These are phyloP conservation scores for Chlorencoelia australis DNA, from an alignment of 2,329 filamentous ascomycete genomes.

Conservation along the genomic window DNA sequence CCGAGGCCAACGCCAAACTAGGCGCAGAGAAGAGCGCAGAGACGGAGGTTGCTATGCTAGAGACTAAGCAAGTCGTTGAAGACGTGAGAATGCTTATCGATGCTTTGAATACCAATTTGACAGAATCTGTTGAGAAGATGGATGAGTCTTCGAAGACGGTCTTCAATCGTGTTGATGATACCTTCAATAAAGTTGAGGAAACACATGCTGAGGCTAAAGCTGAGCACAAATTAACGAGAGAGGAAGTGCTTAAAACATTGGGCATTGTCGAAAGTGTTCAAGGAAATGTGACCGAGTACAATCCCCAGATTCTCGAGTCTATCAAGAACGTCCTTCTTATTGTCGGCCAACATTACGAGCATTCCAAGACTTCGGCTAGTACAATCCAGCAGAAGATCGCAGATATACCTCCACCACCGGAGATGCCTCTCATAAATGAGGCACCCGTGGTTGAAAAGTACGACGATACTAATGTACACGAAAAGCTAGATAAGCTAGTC, in stretches of 20 bases:
- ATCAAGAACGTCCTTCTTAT: conserved; percentile 78
- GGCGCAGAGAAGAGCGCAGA: conserved; percentile 64
- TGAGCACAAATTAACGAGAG: conserved; percentile 74
- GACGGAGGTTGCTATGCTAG: conserved; percentile 62
- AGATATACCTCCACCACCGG: conserved; percentile 39
- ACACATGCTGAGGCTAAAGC: conserved; percentile 61
- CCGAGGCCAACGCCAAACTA: conserved; percentile 64
- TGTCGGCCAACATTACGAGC: conserved; percentile 80
- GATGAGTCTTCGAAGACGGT: conserved; percentile 80
- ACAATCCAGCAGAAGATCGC: conserved; percentile 48
- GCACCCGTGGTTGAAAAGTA: conserved; percentile 43
- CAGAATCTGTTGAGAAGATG: conserved; percentile 77
- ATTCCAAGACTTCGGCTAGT: conserved; percentile 58
- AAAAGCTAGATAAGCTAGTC: conserved; percentile 48
- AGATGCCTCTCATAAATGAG: conserved; percentile 47
- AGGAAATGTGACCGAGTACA: conserved; percentile 67
- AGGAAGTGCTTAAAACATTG: conserved; percentile 67
- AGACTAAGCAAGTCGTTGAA: conserved; percentile 71
- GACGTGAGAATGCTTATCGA: conserved; percentile 82
- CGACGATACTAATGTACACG: conserved; percentile 50
- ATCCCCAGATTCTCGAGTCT: conserved; percentile 79
- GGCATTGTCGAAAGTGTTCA: conserved; percentile 66
- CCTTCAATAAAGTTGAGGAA: conserved; percentile 66
- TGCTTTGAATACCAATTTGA: conserved; percentile 70
- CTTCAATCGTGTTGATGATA: conserved; percentile 71